Evolutionary conservation across 371 early-diverging fungal genomes (phyloP), one percentile per base, ranked within the genome.

Genomic region (Rhizomucor miehei): DNA sequence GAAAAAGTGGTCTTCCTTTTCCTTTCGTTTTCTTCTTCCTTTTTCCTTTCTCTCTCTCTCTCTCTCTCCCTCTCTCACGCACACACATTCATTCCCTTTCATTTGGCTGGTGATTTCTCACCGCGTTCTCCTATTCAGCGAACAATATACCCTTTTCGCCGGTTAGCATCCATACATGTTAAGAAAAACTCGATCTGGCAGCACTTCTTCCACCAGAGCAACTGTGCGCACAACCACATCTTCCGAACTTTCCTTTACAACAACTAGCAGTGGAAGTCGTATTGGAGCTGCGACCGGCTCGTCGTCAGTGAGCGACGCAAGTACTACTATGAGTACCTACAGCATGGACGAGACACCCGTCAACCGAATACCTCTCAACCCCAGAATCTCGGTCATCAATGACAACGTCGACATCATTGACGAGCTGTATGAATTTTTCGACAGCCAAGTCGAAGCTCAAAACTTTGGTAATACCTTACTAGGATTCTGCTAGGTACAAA

Each of bases 381-480:
- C 57, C 14, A 40, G 47, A 38, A 41, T 44, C 44, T 20, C 51
- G 13, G 25, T 21, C 40, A 20, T 51, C 12, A 23, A 50, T 24
- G 57, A 57, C 43, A 44, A 44, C 37, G 60, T 63, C 21, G 63
- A 59, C 25, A 51, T 64, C 25, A 60, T 64, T 60, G 65, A 64
- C 34, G 65, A 64, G 34, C 37, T 64, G 6, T 64, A 64, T 44
- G 56, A 59, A 12, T 64, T 59, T 34, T 64, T 64, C 59, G 52
- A 45, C 36, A 53, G 47, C 40, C 49, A 56, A 41, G 35, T 43
- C 16, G 58, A 51, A 38, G n/a, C 49, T 43, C 51, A 49, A 29
- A 37, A 40, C 5, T 36, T 48, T 39, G 59, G 59, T 52, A 37
- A 25, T 6, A n/a, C n/a, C 2, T 29, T 29, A 5, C 29, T 29